Evolutionary conservation across 495 filamentous ascomycete species (phyloP).

Genomic region (Aspergillus sclerotioniger): DNA sequence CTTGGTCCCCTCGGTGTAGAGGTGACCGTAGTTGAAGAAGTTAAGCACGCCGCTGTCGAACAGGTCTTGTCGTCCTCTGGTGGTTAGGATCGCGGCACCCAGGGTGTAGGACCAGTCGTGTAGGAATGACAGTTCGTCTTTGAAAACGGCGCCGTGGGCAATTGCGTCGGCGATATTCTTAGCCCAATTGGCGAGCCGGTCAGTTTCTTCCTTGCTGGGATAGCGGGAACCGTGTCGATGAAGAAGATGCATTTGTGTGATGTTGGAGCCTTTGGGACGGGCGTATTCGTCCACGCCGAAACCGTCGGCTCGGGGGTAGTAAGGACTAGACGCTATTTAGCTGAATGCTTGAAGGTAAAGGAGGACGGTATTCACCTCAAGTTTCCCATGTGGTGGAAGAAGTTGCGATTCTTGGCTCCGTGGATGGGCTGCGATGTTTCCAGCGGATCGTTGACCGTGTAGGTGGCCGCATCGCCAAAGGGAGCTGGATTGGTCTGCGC

Average conservation of each 20-base stretch:
- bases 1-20: constrained; percentile 59
- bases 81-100: constrained; percentile 50
- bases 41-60: constrained; percentile 54
- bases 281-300: constrained; percentile 11
- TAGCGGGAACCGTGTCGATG: constrained; percentile 13
- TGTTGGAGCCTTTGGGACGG: constrained; percentile 4
- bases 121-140: constrained; percentile 49
- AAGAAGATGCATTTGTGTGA: constrained; percentile 15
- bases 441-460: neutral
- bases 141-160: constrained; percentile 33
- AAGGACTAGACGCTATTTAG: neutral
- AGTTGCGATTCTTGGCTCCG: neutral
- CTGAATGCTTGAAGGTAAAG: too few relatives aligned
- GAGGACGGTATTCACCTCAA: constrained; percentile 5
- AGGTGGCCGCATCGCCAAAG: constrained; percentile 3
- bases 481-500: constrained; percentile 5
- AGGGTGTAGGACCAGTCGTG: constrained; percentile 49
- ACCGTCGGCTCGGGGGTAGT: constrained; percentile 2
- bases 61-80: constrained; percentile 48
- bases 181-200: constrained; percentile 26
- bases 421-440: constrained; percentile 9
- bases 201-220: constrained; percentile 2
- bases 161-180: constrained; percentile 32
- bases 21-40: constrained; percentile 59
- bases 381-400: constrained; percentile 12